These are phyloP conservation scores for Chlamydomonas sp. DNA, from an alignment of 139 green algal species.

Conservation along the genomic window DNA sequence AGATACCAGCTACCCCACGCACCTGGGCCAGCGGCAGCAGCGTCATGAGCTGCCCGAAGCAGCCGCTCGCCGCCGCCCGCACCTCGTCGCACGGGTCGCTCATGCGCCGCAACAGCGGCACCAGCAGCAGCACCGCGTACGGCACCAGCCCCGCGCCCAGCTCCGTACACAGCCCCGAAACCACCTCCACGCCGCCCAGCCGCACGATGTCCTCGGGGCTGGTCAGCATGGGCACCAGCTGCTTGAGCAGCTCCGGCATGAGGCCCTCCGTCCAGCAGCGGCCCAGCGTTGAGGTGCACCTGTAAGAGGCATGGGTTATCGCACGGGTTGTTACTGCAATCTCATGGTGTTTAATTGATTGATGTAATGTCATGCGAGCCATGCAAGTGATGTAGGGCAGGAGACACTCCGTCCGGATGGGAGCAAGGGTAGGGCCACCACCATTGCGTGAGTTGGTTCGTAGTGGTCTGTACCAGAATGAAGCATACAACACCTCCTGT, in stretches of 20 bases:
- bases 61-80: slow-evolving; percentile 64
- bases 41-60: slow-evolving; percentile 87
- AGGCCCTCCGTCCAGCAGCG: slow-evolving; percentile 48
- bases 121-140: slow-evolving; percentile 84
- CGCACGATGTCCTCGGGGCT: slow-evolving; percentile 29
- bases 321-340: no score
- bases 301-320: no score
- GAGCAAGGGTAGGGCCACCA: no score
- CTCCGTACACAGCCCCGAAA: slow-evolving; percentile 21
- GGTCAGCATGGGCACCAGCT: slow-evolving; percentile 59
- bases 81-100: slow-evolving; percentile 74
- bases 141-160: slow-evolving; percentile 63
- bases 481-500: no score
- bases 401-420: no score
- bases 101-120: slow-evolving; percentile 93
- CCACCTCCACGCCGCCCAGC: slow-evolving; percentile 56
- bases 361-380: no score
- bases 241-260: slow-evolving; percentile 65
- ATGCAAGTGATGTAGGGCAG: no score
- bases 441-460: no score
- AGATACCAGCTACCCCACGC: background rate
- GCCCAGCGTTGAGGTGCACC: slow-evolving; percentile 40
- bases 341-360: no score
- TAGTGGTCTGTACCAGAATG: no score
- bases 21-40: slow-evolving; percentile 89